Percentiles rank a stretch among this genome's conserved stretches.
These are phyloP conservation scores for Butyriboletus appendiculatus DNA, from an alignment of 1,284 basidiomycete species.

Conservation along the genomic window DNA sequence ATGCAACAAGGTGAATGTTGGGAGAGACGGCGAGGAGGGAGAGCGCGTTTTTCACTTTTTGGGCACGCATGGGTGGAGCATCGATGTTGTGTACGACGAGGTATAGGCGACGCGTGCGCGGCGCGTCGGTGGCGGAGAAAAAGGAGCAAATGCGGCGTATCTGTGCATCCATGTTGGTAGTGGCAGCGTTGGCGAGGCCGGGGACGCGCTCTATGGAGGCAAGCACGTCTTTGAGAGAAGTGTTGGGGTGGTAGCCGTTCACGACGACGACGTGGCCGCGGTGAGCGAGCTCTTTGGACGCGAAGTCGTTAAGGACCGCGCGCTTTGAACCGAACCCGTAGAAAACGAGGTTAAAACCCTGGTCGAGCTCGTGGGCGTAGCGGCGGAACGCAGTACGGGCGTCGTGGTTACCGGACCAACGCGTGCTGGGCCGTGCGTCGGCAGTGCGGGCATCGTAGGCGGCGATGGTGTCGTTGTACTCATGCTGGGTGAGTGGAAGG, in stretches of 20 bases:
- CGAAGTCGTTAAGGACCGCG: constrained; percentile 71
- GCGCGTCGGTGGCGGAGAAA: constrained; percentile 44
- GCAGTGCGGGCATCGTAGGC: constrained; percentile 32
- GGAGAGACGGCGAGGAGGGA: constrained; percentile 70
- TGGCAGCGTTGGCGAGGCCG: constrained; percentile 44
- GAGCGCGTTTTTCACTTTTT: constrained; percentile 63
- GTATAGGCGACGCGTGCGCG: constrained; percentile 53
- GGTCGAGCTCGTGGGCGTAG: constrained; percentile 69
- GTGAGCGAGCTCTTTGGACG: constrained; percentile 51
- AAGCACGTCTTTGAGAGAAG: constrained; percentile 72
- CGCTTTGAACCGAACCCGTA: constrained; percentile 90
- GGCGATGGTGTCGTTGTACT: constrained; percentile 54
- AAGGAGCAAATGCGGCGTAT: constrained; percentile 64
- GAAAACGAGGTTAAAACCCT: constrained; percentile 85
- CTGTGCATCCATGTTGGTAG: constrained; percentile 55
- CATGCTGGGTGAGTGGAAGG: constrained; percentile 64
- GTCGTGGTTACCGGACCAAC: constrained; percentile 33
- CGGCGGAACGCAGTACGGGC: constrained; percentile 53
- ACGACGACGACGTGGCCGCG: constrained; percentile 74
- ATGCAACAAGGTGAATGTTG: constrained; percentile 77
- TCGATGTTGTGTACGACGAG: constrained; percentile 90
- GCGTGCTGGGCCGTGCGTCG: constrained; percentile 27
- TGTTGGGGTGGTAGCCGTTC: constrained; percentile 77
- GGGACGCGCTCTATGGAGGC: constrained; percentile 65
- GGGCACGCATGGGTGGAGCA: constrained; percentile 62